Evolutionary conservation across 352 stramenopile genomes (phyloP), one percentile per base, ranked within the genome.

Genomic region (Lagenidium giganteum): DNA sequence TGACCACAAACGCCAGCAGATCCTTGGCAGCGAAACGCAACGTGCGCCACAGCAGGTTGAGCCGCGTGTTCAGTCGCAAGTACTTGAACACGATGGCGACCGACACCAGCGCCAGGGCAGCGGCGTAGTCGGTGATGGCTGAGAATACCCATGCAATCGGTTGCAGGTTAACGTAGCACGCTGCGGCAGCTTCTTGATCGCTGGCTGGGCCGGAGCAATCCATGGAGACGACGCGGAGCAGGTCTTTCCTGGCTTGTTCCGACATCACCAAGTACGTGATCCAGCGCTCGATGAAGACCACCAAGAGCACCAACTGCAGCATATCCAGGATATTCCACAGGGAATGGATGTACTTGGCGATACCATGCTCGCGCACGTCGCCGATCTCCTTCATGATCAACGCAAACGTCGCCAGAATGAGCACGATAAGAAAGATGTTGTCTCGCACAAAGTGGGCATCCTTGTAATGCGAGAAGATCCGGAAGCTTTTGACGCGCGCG

Each of bases 21-120:
- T 90, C 78, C 37, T 83, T 85, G 1, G 72, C 70, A 17, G 78
- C 75, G 41, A 88, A 85, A 26, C 73, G 75, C 47, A 90, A 54
- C 29, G 78, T 90, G 27, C 69, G 74, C 75, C 75, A 90, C n/a
- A 90, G 56, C 44, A 90, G 49, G 37, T 88, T 90, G 17, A 88
- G 54, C 1, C 75, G 72, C 34, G 73, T 82, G 45, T 88, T 88
- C 8, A 88, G 42, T 5, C 76, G 70, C 38, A 91, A 47, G 32
- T 88, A 91, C 64, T 91, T 91, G 61, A 88, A 91, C 28, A 91
- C 73, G 41, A 91, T 91, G 0, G 74, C 73, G 18, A 91, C 67
- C 0, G 70, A 84, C 23, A 87, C 70, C 7, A 91, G 46, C 24
- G 73, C 66, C 5, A 91, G 59, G 14, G 54, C 57, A 12, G 78